Evolutionary conservation across 257 asterid genomes (phyloP), one percentile per base, ranked within the genome.

Genomic region (Rhazya stricta): DNA sequence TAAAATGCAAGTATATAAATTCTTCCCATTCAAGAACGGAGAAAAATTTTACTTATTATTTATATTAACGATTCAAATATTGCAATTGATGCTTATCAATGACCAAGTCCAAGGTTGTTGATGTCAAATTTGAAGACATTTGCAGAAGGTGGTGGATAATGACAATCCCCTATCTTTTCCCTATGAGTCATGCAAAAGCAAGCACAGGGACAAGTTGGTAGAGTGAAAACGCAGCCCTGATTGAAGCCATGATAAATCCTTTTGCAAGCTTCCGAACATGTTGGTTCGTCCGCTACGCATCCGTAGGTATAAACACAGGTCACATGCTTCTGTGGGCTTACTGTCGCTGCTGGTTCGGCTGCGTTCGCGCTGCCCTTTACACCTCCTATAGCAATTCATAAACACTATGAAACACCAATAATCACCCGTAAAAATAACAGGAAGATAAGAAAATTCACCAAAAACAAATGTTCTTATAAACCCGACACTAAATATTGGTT

Each of bases 121-220:
- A 27, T 39, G 4, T 39, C 72, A 67, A 67, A 4, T 8, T 6
- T 43, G 9, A 36, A 66, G 48, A 3, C n/a, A 18, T 67, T 12
- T 39, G 41, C 34, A 11, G 48, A 1, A 30, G 46, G 74, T 3
- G 74, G 74, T 45, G 74, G 61, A 15, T 71, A 71, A 6, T 71
- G 63, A 23, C 74, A 71, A 18, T 71, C 75, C 27, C 18, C 61
- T 16, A 71, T 50, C 2, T 51, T 50, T 27, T 34, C 6, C 46
- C 30, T 34, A 7, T 18, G 15, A 50, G 75, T 51, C 75, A 71
- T 51, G 21, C 75, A 71, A 23, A 71, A 71, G 39, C 76, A 72
- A 16, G 76, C 76, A 72, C 75, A 71, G 23, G 63, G 34, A 19
- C 75, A 50, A 32, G 43, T 54, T 21, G 76, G 76, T 0, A 69